Percentiles rank a stretch among this genome's conserved stretches.
Evolutionary conservation across 768 basidiomycete species (phyloP).

Genomic region (Lactarius hatsudake): DNA sequence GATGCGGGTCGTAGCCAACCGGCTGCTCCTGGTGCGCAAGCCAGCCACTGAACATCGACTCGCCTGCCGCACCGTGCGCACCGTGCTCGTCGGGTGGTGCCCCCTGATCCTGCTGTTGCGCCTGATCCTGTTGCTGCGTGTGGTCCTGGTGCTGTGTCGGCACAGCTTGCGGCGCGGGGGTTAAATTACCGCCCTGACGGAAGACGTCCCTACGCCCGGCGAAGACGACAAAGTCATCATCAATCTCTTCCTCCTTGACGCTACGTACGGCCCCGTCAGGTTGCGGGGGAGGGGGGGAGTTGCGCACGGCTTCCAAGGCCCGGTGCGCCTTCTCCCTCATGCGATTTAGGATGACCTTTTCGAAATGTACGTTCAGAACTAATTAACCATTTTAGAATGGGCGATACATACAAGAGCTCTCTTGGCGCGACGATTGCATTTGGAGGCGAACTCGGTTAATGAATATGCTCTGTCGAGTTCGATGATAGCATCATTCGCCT

Average conservation of each 20-base stretch:
- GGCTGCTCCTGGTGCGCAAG: too few species aligned
- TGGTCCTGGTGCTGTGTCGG: not conserved
- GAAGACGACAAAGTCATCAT: conserved; percentile 49
- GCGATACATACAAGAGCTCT: conserved; percentile 55
- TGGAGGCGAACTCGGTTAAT: conserved; percentile 62
- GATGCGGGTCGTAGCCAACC: too few species aligned
- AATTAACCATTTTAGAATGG: not conserved
- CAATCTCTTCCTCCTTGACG: conserved; percentile 42
- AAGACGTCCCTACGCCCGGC: conserved; percentile 65
- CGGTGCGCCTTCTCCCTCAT: too few species aligned
- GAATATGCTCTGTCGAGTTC: conserved; percentile 24
- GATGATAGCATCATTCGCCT: conserved; percentile 40
- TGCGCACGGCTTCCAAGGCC: too few species aligned
- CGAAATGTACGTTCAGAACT: not conserved
- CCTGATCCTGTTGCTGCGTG: too few species aligned
- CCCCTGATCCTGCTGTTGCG: too few species aligned
- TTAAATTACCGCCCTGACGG: conserved; percentile 41
- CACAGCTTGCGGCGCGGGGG: not conserved
- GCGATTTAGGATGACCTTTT: too few species aligned
- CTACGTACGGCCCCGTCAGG: conserved; percentile 21
- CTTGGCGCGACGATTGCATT: conserved; percentile 56
- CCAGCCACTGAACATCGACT: too few species aligned
- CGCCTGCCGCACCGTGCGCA: too few species aligned
- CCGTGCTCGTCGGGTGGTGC: too few species aligned
- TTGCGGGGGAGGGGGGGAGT: too few species aligned